Conservation (phyloP, 2,329 filamentous ascomycete genomes). For the Cordyceps fumosorosea region DNA sequence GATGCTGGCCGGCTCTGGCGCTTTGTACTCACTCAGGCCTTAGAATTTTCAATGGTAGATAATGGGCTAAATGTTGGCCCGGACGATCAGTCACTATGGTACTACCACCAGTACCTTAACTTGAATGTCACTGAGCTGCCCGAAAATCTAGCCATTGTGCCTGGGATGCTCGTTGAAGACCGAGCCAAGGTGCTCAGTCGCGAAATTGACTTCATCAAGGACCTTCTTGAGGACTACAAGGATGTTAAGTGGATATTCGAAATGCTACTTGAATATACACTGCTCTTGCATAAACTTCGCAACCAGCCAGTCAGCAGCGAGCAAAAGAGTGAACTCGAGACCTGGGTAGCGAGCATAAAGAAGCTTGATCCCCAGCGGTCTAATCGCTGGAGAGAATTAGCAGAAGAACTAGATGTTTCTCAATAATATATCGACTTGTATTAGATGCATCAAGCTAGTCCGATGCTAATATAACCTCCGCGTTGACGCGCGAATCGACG, state of each 20-base stretch:
- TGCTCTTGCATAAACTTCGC: constrained; percentile 50
- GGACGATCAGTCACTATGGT: constrained; percentile 94
- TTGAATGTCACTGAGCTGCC: constrained; percentile 52
- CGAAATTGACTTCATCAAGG: constrained; percentile 69
- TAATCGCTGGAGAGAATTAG: constrained; percentile 70
- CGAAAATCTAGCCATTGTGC: constrained; percentile 53
- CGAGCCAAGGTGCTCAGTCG: constrained; percentile 57
- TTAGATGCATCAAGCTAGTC: not conserved
- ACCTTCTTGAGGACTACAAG: constrained; percentile 53
- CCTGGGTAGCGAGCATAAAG: constrained; percentile 60
- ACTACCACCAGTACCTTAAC: constrained; percentile 88
- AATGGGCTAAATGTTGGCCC: constrained; percentile 81
- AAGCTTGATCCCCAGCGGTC: constrained; percentile 66
- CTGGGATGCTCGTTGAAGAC: constrained; percentile 53
- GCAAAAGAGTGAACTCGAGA: constrained; percentile 39
- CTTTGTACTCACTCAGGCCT: not conserved
- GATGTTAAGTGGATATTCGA: constrained; percentile 81
- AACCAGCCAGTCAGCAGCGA: constrained; percentile 31
- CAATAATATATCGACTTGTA: not conserved
- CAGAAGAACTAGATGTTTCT: constrained; percentile 30
- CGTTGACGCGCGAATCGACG: not conserved
- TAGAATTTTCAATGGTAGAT: constrained; percentile 69
- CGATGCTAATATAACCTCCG: not conserved
- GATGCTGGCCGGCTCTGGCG: no score
- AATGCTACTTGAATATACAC: constrained; percentile 68